Percentiles rank a stretch among this genome's conserved stretches.
Evolutionary conservation across 768 basidiomycete species (phyloP).

Genomic region (Russula dissimulans): DNA sequence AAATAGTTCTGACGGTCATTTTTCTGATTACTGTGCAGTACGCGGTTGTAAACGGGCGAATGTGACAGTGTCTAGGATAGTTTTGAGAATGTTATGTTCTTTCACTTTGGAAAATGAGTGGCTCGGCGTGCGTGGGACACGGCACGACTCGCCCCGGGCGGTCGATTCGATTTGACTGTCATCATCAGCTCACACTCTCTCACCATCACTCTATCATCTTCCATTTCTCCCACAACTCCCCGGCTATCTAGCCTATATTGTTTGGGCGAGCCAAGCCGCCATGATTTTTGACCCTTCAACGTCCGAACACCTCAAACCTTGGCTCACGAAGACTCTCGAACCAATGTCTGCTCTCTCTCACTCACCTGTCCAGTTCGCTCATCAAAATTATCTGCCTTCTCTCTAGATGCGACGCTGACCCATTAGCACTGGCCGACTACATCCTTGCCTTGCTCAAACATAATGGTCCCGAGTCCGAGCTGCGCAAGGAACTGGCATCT

Average conservation of each 20-base stretch:
- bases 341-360: slow-evolving; percentile 53
- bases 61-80: no score
- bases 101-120: neutral
- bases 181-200: no score
- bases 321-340: slow-evolving; percentile 83
- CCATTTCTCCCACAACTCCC: neutral
- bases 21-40: neutral
- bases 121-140: neutral
- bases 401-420: slow-evolving; percentile 90
- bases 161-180: neutral
- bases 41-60: neutral
- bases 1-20: neutral
- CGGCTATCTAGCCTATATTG: neutral
- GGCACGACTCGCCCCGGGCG: neutral
- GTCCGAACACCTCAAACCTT: slow-evolving; percentile 64
- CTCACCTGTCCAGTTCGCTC: neutral
- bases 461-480: slow-evolving; percentile 72
- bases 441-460: slow-evolving; percentile 89
- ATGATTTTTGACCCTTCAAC: slow-evolving; percentile 68
- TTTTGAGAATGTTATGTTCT: neutral
- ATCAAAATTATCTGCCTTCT: neutral
- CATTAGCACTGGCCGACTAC: slow-evolving; percentile 87
- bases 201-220: neutral
- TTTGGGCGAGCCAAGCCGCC: neutral
- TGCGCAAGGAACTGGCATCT: slow-evolving; percentile 63